These are phyloP conservation scores for Tylopilus orsonianus DNA, from an alignment of 1,284 basidiomycete genomes.

Conservation along the genomic window DNA sequence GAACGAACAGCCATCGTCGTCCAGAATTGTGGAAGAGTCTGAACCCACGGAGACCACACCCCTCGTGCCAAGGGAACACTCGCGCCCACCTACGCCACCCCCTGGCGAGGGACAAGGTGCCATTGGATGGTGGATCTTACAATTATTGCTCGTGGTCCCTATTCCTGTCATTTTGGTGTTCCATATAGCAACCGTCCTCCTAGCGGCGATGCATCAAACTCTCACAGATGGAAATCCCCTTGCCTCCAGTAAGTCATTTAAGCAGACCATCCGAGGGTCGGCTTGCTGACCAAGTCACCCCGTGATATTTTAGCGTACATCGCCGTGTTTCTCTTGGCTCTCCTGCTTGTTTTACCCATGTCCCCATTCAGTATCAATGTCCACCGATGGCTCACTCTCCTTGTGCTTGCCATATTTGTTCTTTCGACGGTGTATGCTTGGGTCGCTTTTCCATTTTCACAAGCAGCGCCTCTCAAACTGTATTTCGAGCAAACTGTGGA, in stretches of 20 bases:
- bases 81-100: slow-evolving; percentile 1
- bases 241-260: slow-evolving; percentile 41
- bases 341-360: slow-evolving; percentile 57
- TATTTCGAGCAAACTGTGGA: slow-evolving; percentile 64
- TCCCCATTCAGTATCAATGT: slow-evolving; percentile 61
- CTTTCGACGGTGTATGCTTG: slow-evolving; percentile 46
- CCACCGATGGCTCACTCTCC: slow-evolving; percentile 44
- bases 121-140: slow-evolving; percentile 62
- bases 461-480: slow-evolving; percentile 60
- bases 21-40: slow-evolving; percentile 30
- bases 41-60: slow-evolving; percentile 53
- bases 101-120: slow-evolving; percentile 37
- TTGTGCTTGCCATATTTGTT: slow-evolving; percentile 45
- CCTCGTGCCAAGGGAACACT: slow-evolving; percentile 40
- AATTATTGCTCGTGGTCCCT: slow-evolving; percentile 57
- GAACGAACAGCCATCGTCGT: slow-evolving; percentile 12
- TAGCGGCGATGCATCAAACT: slow-evolving; percentile 57
- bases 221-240: slow-evolving; percentile 63
- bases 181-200: slow-evolving; percentile 51
- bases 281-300: slow-evolving; percentile 4
- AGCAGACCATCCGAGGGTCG: neutral
- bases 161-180: slow-evolving; percentile 57
- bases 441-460: slow-evolving; percentile 61
- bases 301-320: slow-evolving; percentile 49
- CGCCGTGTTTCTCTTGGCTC: slow-evolving; percentile 42